Evolutionary conservation across 257 asterid genomes (phyloP).

Genomic region (Solanum lycopersicoides): DNA sequence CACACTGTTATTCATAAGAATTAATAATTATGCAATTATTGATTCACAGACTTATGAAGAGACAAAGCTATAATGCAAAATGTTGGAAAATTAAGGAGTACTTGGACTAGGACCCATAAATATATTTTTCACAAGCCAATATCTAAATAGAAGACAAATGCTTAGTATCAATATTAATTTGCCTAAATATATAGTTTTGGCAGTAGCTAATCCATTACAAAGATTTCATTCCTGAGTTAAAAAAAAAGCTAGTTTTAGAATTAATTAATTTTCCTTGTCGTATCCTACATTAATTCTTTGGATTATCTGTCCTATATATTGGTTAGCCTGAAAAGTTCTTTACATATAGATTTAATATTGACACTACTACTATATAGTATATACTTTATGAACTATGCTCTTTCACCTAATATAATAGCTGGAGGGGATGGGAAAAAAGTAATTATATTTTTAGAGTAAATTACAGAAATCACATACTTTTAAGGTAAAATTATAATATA

Average conservation of each 20-base stretch:
- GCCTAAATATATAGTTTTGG: neutral
- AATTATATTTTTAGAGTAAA: too few relatives aligned
- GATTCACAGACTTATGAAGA: constrained; percentile 10
- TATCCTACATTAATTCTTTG: constrained; percentile 1
- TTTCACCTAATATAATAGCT: neutral
- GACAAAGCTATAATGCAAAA: constrained; percentile 1
- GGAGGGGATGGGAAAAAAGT: neutral
- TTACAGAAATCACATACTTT: too few relatives aligned
- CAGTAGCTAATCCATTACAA: constrained; percentile 1
- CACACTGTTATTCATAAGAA: neutral
- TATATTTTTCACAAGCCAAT: constrained; percentile 2
- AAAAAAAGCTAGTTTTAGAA: neutral
- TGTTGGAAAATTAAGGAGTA: neutral
- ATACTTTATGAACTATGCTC: neutral
- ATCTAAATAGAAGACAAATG: constrained; percentile 8
- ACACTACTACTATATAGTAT: neutral
- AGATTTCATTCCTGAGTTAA: neutral
- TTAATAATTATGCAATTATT: constrained; percentile 10
- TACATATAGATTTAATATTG: neutral
- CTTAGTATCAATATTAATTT: neutral
- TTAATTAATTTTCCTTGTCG: neutral
- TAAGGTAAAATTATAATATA: too few relatives aligned
- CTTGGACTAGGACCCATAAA: neutral
- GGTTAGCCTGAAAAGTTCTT: neutral
- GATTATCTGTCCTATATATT: neutral